Percentiles rank a stretch among this genome's conserved stretches.
Evolutionary conservation across 139 green algal species (phyloP).

Genomic region (Zygnema circumcarinatum): DNA sequence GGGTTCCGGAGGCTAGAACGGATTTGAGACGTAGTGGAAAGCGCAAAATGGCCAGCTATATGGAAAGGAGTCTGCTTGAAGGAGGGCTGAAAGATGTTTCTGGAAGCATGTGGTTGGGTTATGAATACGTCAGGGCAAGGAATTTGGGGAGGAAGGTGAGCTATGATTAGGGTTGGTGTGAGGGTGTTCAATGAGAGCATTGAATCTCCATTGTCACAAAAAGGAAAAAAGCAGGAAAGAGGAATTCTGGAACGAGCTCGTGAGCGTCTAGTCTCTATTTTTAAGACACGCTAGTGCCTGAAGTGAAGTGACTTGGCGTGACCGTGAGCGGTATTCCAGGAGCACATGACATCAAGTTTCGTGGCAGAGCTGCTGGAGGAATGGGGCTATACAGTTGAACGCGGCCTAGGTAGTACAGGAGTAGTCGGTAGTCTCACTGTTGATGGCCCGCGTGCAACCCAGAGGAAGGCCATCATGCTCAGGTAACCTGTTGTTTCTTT

Average conservation of each 20-base stretch:
- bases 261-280: neutral
- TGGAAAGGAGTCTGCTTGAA: too few relatives aligned
- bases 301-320: neutral
- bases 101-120: too few relatives aligned
- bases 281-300: neutral
- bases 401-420: conserved; percentile 43
- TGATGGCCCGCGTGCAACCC: conserved; percentile 3
- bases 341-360: conserved; percentile 43
- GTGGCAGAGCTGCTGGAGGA: conserved; percentile 41
- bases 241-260: neutral
- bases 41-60: too few relatives aligned
- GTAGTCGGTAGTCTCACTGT: conserved; percentile 44
- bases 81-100: too few relatives aligned
- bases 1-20: too few relatives aligned
- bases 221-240: neutral
- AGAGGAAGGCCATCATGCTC: conserved; percentile 42
- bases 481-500: conserved; percentile 21
- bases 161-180: neutral
- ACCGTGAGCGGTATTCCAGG: neutral
- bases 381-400: conserved; percentile 55
- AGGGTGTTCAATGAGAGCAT: neutral
- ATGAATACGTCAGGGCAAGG: too few relatives aligned
- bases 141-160: neutral
- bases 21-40: too few relatives aligned
- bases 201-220: neutral